Evolutionary conservation across 257 asterid genomes (phyloP).

Genomic region (Primulina eburnea): DNA sequence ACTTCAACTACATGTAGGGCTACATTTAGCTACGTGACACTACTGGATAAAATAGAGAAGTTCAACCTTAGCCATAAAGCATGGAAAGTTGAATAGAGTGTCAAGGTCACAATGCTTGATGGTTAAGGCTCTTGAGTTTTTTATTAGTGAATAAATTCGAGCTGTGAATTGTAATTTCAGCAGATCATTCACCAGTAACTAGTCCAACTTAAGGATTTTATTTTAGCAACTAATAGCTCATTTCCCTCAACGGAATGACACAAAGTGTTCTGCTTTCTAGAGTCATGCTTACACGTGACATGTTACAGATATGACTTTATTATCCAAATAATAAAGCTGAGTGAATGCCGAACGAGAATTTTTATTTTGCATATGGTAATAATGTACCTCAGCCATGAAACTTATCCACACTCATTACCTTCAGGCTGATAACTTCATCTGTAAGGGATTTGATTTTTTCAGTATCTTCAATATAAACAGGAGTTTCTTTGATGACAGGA

Average conservation of each 20-base stretch:
- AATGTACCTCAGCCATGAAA: slow-evolving; percentile 14
- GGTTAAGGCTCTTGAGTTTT: background rate
- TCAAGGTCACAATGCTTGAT: background rate
- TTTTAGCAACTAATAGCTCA: slow-evolving; percentile 6
- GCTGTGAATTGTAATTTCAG: background rate
- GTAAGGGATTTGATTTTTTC: slow-evolving; percentile 67
- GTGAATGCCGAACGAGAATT: slow-evolving; percentile 10
- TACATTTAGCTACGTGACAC: too few species aligned
- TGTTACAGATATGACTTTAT: slow-evolving; percentile 12
- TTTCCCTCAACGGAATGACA: slow-evolving; percentile 6
- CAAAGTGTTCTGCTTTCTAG: background rate
- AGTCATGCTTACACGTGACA: slow-evolving; percentile 1
- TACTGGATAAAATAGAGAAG: too few species aligned
- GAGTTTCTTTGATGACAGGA: slow-evolving; percentile 85
- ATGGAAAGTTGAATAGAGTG: background rate
- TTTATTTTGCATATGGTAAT: slow-evolving; percentile 7
- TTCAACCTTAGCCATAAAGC: background rate
- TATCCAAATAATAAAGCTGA: slow-evolving; percentile 6
- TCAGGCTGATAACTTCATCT: slow-evolving; percentile 61
- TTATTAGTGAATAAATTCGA: background rate
- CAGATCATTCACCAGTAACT: background rate
- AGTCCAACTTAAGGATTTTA: background rate
- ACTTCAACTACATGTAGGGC: too few species aligned
- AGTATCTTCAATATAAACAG: slow-evolving; percentile 85
- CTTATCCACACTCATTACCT: slow-evolving; percentile 48